Conservation (phyloP, 495 filamentous ascomycete genomes). For the Podospora anserina region DNA sequence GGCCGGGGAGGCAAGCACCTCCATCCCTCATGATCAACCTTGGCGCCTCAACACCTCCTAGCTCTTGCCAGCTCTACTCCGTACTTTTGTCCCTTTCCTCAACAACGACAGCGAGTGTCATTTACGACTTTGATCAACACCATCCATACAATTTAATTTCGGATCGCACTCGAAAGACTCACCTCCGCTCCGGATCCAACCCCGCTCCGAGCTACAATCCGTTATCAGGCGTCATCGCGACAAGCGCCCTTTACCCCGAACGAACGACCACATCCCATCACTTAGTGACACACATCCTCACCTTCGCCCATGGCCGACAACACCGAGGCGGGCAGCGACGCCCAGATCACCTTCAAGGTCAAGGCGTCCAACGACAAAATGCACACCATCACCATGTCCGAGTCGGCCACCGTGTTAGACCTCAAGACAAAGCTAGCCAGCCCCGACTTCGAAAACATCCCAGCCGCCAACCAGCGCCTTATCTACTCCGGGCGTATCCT, state of each 20-base stretch:
- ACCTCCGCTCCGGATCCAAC: not conserved
- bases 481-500: slow-evolving; percentile 97
- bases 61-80: not conserved
- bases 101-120: not conserved
- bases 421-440: slow-evolving; percentile 84
- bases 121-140: not conserved
- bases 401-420: slow-evolving; percentile 73
- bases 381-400: slow-evolving; percentile 73
- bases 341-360: slow-evolving; percentile 83
- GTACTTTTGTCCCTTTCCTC: not conserved
- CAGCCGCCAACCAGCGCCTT: slow-evolving; percentile 81
- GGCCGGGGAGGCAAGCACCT: not conserved
- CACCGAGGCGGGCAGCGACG: slow-evolving; percentile 46
- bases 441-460: slow-evolving; percentile 75
- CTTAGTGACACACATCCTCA: not conserved
- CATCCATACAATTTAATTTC: not conserved
- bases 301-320: slow-evolving; percentile 51
- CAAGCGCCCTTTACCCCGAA: slow-evolving; percentile 3
- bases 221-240: slow-evolving; percentile 5
- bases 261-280: not conserved
- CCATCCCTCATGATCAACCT: not conserved
- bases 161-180: not conserved
- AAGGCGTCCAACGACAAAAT: slow-evolving; percentile 86
- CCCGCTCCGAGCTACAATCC: not conserved
- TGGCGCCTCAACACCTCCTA: not conserved